Evolutionary conservation across 257 asterid species (phyloP).

Genomic region (Solanum chiquidenum): DNA sequence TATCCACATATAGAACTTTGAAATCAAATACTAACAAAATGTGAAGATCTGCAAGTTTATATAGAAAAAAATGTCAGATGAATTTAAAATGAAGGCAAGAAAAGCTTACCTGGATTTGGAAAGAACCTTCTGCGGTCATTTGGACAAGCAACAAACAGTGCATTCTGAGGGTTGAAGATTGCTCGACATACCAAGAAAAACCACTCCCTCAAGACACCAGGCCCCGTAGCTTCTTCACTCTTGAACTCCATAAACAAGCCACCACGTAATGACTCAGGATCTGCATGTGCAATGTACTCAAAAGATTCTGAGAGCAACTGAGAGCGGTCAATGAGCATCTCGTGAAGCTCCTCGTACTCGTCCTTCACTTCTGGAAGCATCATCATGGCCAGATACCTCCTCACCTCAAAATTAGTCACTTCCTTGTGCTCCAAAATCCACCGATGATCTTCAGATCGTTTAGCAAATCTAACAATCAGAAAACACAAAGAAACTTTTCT

Average conservation of each 20-base stretch:
- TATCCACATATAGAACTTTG: not conserved
- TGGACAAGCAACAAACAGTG: slow-evolving; percentile 89
- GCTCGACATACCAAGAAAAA: slow-evolving; percentile 87
- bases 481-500: slow-evolving; percentile 50
- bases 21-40: not conserved
- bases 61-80: not conserved
- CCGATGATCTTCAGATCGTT: slow-evolving; percentile 55
- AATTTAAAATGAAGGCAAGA: not conserved
- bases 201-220: slow-evolving; percentile 98
- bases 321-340: slow-evolving; percentile 92
- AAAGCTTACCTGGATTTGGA: slow-evolving; percentile 81
- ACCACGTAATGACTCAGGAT: slow-evolving; percentile 50
- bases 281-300: slow-evolving; percentile 63
- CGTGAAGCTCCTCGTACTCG: slow-evolving; percentile 74
- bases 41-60: not conserved
- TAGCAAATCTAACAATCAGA: slow-evolving; percentile 58
- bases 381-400: slow-evolving; percentile 76
- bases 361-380: slow-evolving; percentile 84
- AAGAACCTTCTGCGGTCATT: slow-evolving; percentile 88
- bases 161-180: slow-evolving; percentile 81
- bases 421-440: slow-evolving; percentile 79
- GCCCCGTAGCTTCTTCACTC: slow-evolving; percentile 97
- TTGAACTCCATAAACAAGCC: slow-evolving; percentile 95
- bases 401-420: slow-evolving; percentile 68
- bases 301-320: slow-evolving; percentile 72